phyloP scores from a whole-genome alignment of 2,329 filamentous ascomycete genomes.

The Pestalotiopsis sp. region DNA sequence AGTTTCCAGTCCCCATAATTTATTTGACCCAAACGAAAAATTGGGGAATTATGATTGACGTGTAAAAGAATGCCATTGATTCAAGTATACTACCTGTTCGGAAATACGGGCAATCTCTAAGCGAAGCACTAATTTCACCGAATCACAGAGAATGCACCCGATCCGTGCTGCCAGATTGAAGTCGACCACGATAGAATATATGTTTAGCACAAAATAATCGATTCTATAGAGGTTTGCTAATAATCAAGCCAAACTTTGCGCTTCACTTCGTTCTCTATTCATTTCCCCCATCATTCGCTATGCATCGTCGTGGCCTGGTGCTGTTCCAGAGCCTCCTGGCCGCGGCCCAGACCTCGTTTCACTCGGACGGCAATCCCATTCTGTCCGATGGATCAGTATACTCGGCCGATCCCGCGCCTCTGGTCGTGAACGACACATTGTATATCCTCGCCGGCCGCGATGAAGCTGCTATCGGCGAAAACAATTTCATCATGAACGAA shows the following conservation, averaged over 20 bases:
- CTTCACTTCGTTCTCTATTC: background rate
- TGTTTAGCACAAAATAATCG: too few species aligned
- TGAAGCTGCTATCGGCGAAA: slow-evolving; percentile 30
- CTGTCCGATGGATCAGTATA: slow-evolving; percentile 39
- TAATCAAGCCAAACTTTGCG: background rate
- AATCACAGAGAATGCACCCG: background rate
- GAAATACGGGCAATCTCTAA: background rate
- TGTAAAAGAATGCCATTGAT: background rate
- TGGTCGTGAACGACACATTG: slow-evolving; percentile 38
- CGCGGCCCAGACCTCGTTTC: slow-evolving; percentile 17
- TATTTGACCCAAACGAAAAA: background rate
- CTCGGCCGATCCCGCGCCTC: slow-evolving; percentile 40
- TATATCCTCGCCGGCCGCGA: slow-evolving; percentile 41
- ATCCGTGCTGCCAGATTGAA: background rate
- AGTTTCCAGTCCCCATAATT: background rate
- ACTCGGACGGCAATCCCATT: slow-evolving; percentile 39
- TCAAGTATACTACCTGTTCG: background rate
- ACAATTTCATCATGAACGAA: slow-evolving; percentile 38
- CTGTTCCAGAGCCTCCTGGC: background rate
- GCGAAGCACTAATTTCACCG: background rate
- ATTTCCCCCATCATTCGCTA: background rate
- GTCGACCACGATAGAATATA: background rate
- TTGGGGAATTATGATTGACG: background rate
- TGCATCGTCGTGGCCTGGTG: background rate
- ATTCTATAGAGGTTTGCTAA: background rate